Base-by-base conservation (phyloP, 2,329 filamentous ascomycete genomes). In the Paramyrothecium roridum region DNA sequence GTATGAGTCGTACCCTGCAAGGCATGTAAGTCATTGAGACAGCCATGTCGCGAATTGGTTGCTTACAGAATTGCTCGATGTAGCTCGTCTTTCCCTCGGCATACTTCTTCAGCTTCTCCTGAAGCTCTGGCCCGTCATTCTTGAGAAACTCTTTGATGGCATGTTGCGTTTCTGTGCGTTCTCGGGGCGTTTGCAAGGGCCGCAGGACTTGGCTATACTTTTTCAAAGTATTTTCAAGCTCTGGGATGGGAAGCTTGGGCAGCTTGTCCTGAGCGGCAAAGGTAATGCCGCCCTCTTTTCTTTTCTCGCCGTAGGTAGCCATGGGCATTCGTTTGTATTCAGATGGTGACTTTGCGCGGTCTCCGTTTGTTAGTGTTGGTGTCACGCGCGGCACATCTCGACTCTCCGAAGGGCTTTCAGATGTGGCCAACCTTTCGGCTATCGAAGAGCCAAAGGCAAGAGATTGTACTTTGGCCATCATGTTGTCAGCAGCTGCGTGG, bases 1-100 rank as follows among this genome's bases (percentile, higher is more conserved):
- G 69, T 98, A 99, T 30, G 95, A 98, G 71, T 99, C 95, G 70
- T 98, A 98, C 95, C 93, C 93, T 96, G 58, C 7, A 47, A 46
- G 43, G 16, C 19, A 19, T 30, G n/a, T 12, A 23, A 40, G 20
- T 10, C 11, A 7, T 26, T 20, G 8, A 10, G 7, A 37, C 17
- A 21, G n/a, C 10, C 3, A 26, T 7, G 3, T 20, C 82, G 90
- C 69, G 6, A 13, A 13, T 43, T 16, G 37, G 6, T 43, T 30
- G 26, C 37, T 43, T 83, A 96, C 93, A 99, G 65, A 99, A 99
- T 67, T 99, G 95, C 70, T 98, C 95, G 65, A 99, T 98, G 69
- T 97, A 99, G 73, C 93, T 98, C 40, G 91, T 91, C 75, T 93
- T 93, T 48, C 89, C 91, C 50, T 85, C 86, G 10, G 95, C 93